phyloP scores from a whole-genome alignment of 2,329 filamentous ascomycete genomes.

The Fusarium pseudograminearum region DNA sequence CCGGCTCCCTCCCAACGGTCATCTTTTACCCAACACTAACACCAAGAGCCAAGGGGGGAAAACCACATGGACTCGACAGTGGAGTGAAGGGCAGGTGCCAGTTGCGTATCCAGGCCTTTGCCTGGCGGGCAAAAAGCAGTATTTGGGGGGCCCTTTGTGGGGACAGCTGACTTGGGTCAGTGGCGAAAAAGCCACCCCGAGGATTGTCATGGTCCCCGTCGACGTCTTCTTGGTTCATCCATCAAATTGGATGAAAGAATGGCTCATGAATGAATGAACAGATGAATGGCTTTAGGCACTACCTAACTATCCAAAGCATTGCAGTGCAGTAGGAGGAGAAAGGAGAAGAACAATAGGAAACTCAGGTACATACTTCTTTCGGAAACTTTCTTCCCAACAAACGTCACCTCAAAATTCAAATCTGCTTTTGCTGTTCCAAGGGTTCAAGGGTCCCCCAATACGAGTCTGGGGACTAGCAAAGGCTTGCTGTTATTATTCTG shows the following conservation, averaged over 20 bases:
- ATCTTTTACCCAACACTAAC: constrained; percentile 11
- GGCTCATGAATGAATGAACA: neutral
- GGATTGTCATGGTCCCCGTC: constrained; percentile 25
- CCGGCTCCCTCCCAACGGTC: constrained; percentile 7
- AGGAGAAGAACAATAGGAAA: constrained; percentile 24
- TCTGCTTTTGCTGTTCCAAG: constrained; percentile 30
- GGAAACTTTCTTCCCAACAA: neutral
- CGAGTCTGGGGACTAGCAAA: constrained; percentile 31
- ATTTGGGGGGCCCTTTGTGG: constrained; percentile 46
- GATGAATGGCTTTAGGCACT: neutral
- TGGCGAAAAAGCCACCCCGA: constrained; percentile 49
- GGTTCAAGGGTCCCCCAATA: constrained; percentile 38
- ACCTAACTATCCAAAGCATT: neutral
- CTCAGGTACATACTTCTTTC: constrained; percentile 24
- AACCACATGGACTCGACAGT: constrained; percentile 6
- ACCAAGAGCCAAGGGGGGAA: constrained; percentile 16
- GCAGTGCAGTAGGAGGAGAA: neutral
- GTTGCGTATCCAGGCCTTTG: constrained; percentile 30
- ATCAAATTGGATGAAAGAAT: constrained; percentile 3
- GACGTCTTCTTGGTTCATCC: constrained; percentile 17
- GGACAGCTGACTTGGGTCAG: constrained; percentile 51
- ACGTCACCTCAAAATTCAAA: neutral
- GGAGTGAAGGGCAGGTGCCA: constrained; percentile 25
- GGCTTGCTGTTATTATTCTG: neutral
- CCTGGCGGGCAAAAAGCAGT: constrained; percentile 29